Evolutionary conservation across 148 eudicot species (phyloP).

Genomic region (Rhododendron vialii): DNA sequence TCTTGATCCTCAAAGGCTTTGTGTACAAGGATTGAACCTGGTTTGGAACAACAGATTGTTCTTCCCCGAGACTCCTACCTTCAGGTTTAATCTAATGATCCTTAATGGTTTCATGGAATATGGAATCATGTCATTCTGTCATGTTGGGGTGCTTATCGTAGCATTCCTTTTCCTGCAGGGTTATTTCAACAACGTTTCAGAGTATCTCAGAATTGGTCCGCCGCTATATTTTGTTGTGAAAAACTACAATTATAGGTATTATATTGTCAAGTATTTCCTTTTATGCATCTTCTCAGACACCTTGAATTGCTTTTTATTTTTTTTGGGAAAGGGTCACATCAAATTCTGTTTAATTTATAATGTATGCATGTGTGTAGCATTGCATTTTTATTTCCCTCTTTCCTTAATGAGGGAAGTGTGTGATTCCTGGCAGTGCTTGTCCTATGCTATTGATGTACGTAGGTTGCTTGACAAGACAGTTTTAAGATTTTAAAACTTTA

Average conservation of each 20-base stretch:
- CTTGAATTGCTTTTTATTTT: background rate
- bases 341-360: background rate
- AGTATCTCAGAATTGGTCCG: slow-evolving; percentile 65
- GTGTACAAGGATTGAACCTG: slow-evolving; percentile 93
- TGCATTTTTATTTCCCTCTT: background rate
- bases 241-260: slow-evolving; percentile 66
- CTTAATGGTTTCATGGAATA: background rate
- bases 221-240: slow-evolving; percentile 67
- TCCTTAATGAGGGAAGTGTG: background rate
- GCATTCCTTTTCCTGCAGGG: slow-evolving; percentile 34
- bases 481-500: background rate
- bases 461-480: background rate
- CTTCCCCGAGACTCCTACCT: slow-evolving; percentile 97
- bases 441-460: background rate
- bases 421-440: background rate
- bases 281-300: background rate
- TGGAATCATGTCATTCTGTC: background rate
- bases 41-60: slow-evolving; percentile 95
- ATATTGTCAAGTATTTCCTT: background rate
- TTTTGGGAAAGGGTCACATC: background rate
- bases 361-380: background rate
- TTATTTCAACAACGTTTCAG: slow-evolving; percentile 52
- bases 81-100: slow-evolving; percentile 50
- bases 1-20: slow-evolving; percentile 54
- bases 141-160: background rate